Base-by-base conservation (phyloP, 345 rosid genomes). In the Boechera divaricarpa region DNA sequence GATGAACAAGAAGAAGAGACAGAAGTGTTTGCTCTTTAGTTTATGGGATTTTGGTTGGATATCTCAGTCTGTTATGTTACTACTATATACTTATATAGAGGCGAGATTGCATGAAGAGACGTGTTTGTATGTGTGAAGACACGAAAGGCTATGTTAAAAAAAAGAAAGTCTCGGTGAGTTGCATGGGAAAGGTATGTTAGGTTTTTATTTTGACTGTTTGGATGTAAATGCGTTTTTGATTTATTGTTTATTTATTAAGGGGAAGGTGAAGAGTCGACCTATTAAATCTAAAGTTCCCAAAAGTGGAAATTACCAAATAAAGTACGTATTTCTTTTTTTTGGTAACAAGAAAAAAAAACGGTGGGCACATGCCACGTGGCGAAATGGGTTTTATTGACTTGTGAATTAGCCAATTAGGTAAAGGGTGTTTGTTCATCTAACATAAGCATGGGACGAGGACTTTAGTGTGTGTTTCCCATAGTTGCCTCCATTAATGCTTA, bases 151-250 rank as follows among this genome's bases (percentile, higher is more conserved):
- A 35, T 53, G 48, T 4, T 44, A 44, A 44, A 44, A 16, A 16
- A 9, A 56, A 71, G 13, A 7, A 72, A 77, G 71, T 55, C 36
- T 24, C 0, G 3, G 38, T 36, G 68, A 39, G 81, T 59, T 78
- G 73, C 81, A 78, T 78, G 81, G 73, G 81, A 72, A 78, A 78
- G 63, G 73, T 65, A 29, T 78, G 81, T 78, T 77, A 57, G 77
- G 81, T 72, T 49, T 39, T 18, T 71, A 70, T 78, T 77, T 72
- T 78, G 81, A 72, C 81, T 78, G 77, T 65, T 72, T 57, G 61
- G 81, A 64, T 39, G 73, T 78, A 72, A 78, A 78, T 78, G 81
- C 81, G 63, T 18, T 78, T 71, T 57, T 31, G 77, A 58, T 72
- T 72, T 71, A 38, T 72, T 78, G 42, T 48, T 57, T 49, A 39